These are phyloP conservation scores for Filosporella fistucella DNA, from an alignment of 495 filamentous ascomycete genomes.

Conservation along the genomic window DNA sequence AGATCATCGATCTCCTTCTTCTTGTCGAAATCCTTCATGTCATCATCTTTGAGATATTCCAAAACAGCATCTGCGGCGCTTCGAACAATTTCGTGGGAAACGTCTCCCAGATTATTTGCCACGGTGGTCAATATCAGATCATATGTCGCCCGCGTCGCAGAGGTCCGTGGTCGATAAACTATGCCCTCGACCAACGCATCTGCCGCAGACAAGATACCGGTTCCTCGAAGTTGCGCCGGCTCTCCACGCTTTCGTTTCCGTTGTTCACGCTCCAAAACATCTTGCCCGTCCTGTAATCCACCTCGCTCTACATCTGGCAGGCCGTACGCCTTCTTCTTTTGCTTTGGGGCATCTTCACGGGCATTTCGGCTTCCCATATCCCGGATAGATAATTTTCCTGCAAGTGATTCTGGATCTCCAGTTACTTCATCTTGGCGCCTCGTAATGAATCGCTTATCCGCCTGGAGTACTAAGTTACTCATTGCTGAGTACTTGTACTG, in stretches of 20 bases:
- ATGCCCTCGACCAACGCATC: slow-evolving; percentile 84
- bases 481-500: slow-evolving; percentile 99
- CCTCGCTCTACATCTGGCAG: slow-evolving; percentile 70
- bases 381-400: slow-evolving; percentile 83
- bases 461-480: slow-evolving; percentile 99
- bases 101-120: slow-evolving; percentile 84
- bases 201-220: slow-evolving; percentile 77
- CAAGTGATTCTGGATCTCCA: slow-evolving; percentile 95
- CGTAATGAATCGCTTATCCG: slow-evolving; percentile 92
- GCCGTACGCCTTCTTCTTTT: slow-evolving; percentile 66
- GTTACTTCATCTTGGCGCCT: slow-evolving; percentile 91
- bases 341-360: slow-evolving; percentile 74
- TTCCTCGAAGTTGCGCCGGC: slow-evolving; percentile 64
- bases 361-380: slow-evolving; percentile 89
- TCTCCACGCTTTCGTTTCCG: slow-evolving; percentile 79
- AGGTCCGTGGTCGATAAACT: slow-evolving; percentile 81
- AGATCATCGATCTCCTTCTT: slow-evolving; percentile 97
- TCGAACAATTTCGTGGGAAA: slow-evolving; percentile 83
- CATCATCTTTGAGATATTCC: slow-evolving; percentile 89
- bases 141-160: slow-evolving; percentile 90
- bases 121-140: slow-evolving; percentile 92
- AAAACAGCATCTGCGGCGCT: slow-evolving; percentile 94
- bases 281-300: slow-evolving; percentile 75
- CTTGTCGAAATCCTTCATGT: slow-evolving; percentile 96
- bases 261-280: slow-evolving; percentile 82